phyloP scores from a whole-genome alignment of 177 flowering plant species.

The Vitis hybrid region DNA sequence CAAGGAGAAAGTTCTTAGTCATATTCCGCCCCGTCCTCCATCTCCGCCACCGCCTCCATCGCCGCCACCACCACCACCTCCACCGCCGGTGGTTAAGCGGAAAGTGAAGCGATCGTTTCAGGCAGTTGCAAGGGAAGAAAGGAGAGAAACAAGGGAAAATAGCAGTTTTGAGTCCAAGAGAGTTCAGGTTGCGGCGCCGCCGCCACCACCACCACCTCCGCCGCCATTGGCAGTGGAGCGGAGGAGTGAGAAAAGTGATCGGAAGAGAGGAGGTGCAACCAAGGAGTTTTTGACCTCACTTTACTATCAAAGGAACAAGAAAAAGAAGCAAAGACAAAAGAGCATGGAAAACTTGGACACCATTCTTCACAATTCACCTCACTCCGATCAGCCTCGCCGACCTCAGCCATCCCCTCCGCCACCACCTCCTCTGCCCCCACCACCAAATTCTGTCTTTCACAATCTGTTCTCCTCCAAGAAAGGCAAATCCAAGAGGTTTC shows the following conservation, averaged over 20 bases:
- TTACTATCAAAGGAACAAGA: slow-evolving; percentile 25
- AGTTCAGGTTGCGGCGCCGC: slow-evolving; percentile 5
- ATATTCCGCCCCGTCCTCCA: not conserved
- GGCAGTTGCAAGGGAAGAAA: slow-evolving; percentile 6
- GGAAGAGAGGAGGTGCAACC: slow-evolving; percentile 29
- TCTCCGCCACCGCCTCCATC: slow-evolving; percentile 11
- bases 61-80: slow-evolving; percentile 2
- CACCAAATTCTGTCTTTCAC: slow-evolving; percentile 25
- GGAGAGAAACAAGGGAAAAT: not conserved
- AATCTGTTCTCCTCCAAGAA: slow-evolving; percentile 32
- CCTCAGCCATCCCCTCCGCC: slow-evolving; percentile 12
- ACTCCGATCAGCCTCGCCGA: not conserved
- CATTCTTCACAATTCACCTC: slow-evolving; percentile 10
- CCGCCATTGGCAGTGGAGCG: slow-evolving; percentile 2
- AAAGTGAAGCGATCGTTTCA: slow-evolving; percentile 22
- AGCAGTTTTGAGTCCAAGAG: not conserved
- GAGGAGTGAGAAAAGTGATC: slow-evolving; percentile 20
- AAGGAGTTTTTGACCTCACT: slow-evolving; percentile 31
- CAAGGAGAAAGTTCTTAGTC: not conserved
- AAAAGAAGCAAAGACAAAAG: slow-evolving; percentile 38
- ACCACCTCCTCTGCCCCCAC: slow-evolving; percentile 37
- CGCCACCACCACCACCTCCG: slow-evolving; percentile 17
- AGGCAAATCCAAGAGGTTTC: slow-evolving; percentile 21
- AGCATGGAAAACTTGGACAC: slow-evolving; percentile 38
- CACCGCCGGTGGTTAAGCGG: slow-evolving; percentile 12